phyloP scores from a whole-genome alignment of 352 stramenopile genomes.

The Pythium dissotocum region DNA sequence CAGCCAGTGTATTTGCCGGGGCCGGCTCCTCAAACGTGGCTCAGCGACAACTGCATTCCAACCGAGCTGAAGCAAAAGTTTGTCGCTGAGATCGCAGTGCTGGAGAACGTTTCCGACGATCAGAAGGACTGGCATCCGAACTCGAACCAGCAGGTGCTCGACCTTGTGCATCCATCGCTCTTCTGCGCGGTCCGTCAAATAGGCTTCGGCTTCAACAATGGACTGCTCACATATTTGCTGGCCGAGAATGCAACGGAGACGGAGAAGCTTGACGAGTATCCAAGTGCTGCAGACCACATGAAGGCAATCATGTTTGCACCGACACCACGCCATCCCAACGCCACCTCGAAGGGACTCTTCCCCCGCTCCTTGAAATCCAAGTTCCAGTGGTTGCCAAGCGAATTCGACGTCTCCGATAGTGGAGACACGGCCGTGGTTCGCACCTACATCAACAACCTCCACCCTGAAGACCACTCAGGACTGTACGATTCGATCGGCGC shows the following conservation, averaged over 20 bases:
- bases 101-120: conserved; percentile 39
- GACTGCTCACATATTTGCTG: no score
- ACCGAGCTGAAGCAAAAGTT: conserved; percentile 32
- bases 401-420: no score
- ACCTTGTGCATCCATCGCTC: conserved; percentile 62
- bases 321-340: no score
- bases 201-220: no score
- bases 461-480: not conserved
- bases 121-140: conserved; percentile 55
- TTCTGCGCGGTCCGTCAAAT: conserved; percentile 39
- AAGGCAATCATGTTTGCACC: no score
- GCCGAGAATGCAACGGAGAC: no score
- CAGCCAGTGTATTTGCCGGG: conserved; percentile 3
- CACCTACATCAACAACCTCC: not conserved
- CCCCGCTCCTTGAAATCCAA: no score
- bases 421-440: not conserved
- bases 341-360: no score
- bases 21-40: conserved; percentile 31
- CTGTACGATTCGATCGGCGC: no score
- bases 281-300: no score
- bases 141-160: conserved; percentile 44
- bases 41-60: conserved; percentile 33
- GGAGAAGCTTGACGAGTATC: no score
- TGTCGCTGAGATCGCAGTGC: conserved; percentile 16
- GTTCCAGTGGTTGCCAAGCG: no score